Percentiles rank a stretch among this genome's conserved stretches.
Evolutionary conservation across 2,329 filamentous ascomycete genomes (phyloP).

Genomic region (Rutstroemia sp.): DNA sequence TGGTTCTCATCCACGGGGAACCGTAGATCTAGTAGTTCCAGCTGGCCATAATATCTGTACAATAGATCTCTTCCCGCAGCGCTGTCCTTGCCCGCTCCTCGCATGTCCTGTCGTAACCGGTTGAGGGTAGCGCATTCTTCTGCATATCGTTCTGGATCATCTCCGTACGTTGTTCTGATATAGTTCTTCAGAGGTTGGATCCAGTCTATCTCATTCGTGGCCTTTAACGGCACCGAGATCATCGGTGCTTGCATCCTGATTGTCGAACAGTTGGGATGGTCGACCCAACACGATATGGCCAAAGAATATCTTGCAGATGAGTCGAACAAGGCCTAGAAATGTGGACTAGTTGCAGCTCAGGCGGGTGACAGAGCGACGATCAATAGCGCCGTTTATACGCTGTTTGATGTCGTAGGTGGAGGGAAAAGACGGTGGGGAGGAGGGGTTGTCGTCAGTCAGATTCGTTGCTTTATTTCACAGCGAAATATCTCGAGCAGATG

Average conservation of each 20-base stretch:
- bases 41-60: constrained; percentile 95
- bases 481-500: constrained; percentile 7
- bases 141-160: constrained; percentile 91
- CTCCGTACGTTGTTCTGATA: constrained; percentile 88
- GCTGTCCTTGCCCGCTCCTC: constrained; percentile 93
- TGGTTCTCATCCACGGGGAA: constrained; percentile 98
- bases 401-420: background rate
- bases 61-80: constrained; percentile 87
- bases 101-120: constrained; percentile 93
- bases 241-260: constrained; percentile 73
- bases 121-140: constrained; percentile 95
- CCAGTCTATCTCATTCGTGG: constrained; percentile 98
- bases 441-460: constrained; percentile 7
- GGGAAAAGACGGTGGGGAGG: constrained; percentile 7
- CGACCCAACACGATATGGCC: background rate
- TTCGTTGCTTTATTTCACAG: constrained; percentile 4
- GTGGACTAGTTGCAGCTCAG: background rate
- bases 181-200: constrained; percentile 84
- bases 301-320: background rate
- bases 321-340: background rate
- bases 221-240: constrained; percentile 89
- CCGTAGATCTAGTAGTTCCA: constrained; percentile 86
- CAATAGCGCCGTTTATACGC: background rate
- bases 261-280: background rate
- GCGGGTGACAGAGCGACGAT: background rate